Evolutionary conservation across 2,329 filamentous ascomycete species (phyloP), one percentile per base, ranked within the genome.

Genomic region (Penicillium concentricum): DNA sequence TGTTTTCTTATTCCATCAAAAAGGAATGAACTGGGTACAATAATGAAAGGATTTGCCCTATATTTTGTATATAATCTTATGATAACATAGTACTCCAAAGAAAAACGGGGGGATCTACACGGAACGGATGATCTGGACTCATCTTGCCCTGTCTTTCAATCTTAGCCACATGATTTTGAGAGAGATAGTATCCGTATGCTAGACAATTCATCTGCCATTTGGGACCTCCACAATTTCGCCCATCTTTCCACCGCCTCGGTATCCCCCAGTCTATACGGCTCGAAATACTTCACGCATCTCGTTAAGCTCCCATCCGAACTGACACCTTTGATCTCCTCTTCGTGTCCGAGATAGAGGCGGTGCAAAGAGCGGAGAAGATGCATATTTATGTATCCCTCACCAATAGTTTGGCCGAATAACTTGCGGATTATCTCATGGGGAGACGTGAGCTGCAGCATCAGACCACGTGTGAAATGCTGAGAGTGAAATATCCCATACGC

Each of bases 241-340:
- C 46, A 49, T n/a, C 46, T 49, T 20, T 49, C 34, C 3, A 34
- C 46, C 3, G 46, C 46, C 9, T 49, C 46, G 12, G 46, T 49
- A 20, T 20, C 34, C 46, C 46, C 46, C 12, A 26, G n/a, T 24
- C 35, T 49, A 49, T 49, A 49, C 34, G 46, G 46, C 28, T 49
- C 46, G 20, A 49, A 49, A 38, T 49, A 49, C n/a, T 49, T 49
- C 46, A 28, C 46, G 24, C 28, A 49, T 49, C 46, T 49, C 46
- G 16, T 39, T 2, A 39, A 49, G 24, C 46, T 39, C 46, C 34
- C 46, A 39, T 39, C 46, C 16, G 26, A 49, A 34, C 46, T 49
- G 32, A 49, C 46, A 6, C 34, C 46, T 32, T 49, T 49, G 34
- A 49, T 49, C 16, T n/a, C 3, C 34, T 49, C 8, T 49, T 49